Percentiles rank a stretch among this genome's conserved stretches.
Conservation (phyloP, 169 alveolate genomes). For the Cryptosporidium ubiquitum region DNA sequence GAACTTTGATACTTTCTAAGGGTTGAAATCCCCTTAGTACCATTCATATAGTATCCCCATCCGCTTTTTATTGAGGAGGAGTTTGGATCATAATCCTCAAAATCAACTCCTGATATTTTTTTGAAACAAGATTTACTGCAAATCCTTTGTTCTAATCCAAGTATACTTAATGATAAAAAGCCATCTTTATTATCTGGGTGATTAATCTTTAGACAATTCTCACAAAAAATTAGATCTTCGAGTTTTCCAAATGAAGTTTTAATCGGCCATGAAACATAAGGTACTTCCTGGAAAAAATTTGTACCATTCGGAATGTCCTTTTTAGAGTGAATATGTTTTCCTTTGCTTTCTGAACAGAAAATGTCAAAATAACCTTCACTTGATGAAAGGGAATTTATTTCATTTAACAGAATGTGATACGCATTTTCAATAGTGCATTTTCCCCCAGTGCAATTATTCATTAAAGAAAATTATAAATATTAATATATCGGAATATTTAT, state of each 20-base stretch:
- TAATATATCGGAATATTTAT: background rate
- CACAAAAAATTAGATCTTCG: slow-evolving; percentile 24
- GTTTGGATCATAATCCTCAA: background rate
- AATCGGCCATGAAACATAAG: slow-evolving; percentile 68
- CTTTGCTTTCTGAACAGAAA: slow-evolving; percentile 21
- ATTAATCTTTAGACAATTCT: slow-evolving; percentile 46
- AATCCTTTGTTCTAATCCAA: slow-evolving; percentile 17
- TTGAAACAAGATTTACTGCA: slow-evolving; percentile 50
- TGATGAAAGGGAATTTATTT: background rate
- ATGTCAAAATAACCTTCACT: slow-evolving; percentile 8
- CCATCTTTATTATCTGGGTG: slow-evolving; percentile 4
- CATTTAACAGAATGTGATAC: slow-evolving; percentile 7
- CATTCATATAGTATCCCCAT: slow-evolving; percentile 54
- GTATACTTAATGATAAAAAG: background rate
- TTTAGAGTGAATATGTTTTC: slow-evolving; percentile 63
- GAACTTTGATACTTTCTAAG: slow-evolving; percentile 24
- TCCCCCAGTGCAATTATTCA: slow-evolving; percentile 4
- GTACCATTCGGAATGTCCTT: slow-evolving; percentile 11
- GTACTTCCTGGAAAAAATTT: slow-evolving; percentile 44
- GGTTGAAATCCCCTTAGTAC: background rate
- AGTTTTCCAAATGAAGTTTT: background rate
- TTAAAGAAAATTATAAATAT: background rate
- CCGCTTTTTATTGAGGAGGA: slow-evolving; percentile 32
- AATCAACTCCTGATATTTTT: slow-evolving; percentile 11
- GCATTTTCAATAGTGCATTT: background rate